Base-by-base conservation (phyloP, 1,284 basidiomycete species). In the Sparassis latifolia region DNA sequence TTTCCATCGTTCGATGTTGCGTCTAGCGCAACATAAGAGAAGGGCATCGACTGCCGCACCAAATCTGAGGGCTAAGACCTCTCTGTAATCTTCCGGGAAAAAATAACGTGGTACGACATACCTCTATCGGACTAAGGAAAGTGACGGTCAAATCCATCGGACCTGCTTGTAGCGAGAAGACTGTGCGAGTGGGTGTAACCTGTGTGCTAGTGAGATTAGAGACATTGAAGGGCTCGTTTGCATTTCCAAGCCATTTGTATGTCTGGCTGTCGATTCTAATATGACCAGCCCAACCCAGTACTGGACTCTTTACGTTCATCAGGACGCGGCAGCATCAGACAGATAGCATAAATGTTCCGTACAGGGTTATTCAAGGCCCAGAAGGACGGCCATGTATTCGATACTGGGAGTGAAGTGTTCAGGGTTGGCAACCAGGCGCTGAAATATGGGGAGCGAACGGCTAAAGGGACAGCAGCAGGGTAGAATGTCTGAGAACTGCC, bases 41-140 rank as follows among this genome's bases (percentile, higher is more conserved):
- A 64, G 32, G 65, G 63, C n/a, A 67, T 53, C 27, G 65, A 68
- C 55, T 69, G 62, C 31, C 56, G 56, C 43, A 64, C 57, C 43
- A 60, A 53, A 58, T 70, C 64, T 28, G 53, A 53, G 2, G 65
- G 59, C 58, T 67, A 32, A 33, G 12, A 33, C 32, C 20, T 20
- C 20, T 20, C 20, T 20, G 20, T 20, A 20, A 20, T 20, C 20
- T 20, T 20, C 20, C 20, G 20, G 20, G 20, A 20, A 20, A 20
- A 20, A 20, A 20, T 12, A 37, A 37, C 12, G 35, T 12, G 35
- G 12, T 37, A 37, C 20, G 2, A 50, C 42, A 40, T 49, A 58
- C 50, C 50, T 56, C 55, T 10, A 56, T 54, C 2, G 55, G 55
- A 5, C 46, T 49, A 41, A 55, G 46, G 46, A 53, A 55, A 4